Percentiles rank a stretch among this genome's conserved stretches.
Evolutionary conservation across 371 early-diverging fungal genomes (phyloP).

Genomic region (Mucor sp.): DNA sequence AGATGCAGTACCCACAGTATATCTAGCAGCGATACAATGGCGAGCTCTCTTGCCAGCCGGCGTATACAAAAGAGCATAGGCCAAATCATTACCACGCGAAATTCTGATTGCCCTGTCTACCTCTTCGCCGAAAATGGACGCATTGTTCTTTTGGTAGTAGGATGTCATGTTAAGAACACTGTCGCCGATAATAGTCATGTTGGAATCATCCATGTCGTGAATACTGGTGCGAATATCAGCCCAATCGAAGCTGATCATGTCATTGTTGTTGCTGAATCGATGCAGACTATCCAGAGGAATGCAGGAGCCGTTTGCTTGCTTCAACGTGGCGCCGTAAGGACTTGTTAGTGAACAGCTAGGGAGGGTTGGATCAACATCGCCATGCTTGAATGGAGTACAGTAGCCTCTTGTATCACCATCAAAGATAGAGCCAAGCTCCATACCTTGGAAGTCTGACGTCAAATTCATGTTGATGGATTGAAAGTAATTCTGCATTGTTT

Average conservation of each 20-base stretch:
- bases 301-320: slow-evolving; percentile 10
- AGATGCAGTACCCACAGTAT: slow-evolving; percentile 48
- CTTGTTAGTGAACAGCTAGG: slow-evolving; percentile 39
- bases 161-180: slow-evolving; percentile 6
- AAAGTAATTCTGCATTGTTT: slow-evolving; percentile 36
- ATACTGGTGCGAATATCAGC: slow-evolving; percentile 13
- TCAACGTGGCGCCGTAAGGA: slow-evolving; percentile 17
- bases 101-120: slow-evolving; percentile 29
- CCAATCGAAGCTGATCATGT: slow-evolving; percentile 23
- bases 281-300: slow-evolving; percentile 10
- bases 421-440: slow-evolving; percentile 53
- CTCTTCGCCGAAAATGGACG: slow-evolving; percentile 30
- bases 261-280: not conserved
- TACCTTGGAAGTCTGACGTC: slow-evolving; percentile 43
- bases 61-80: slow-evolving; percentile 43
- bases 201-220: not conserved
- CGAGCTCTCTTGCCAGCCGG: slow-evolving; percentile 37
- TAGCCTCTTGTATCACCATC: slow-evolving; percentile 43
- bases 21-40: slow-evolving; percentile 40
- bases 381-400: slow-evolving; percentile 35
- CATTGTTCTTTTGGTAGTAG: slow-evolving; percentile 11
- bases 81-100: slow-evolving; percentile 46
- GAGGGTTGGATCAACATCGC: slow-evolving; percentile 17
- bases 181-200: slow-evolving; percentile 12
- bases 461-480: slow-evolving; percentile 34